Evolutionary conservation across 1,284 basidiomycete species (phyloP).

Genomic region (Irpex sp.): DNA sequence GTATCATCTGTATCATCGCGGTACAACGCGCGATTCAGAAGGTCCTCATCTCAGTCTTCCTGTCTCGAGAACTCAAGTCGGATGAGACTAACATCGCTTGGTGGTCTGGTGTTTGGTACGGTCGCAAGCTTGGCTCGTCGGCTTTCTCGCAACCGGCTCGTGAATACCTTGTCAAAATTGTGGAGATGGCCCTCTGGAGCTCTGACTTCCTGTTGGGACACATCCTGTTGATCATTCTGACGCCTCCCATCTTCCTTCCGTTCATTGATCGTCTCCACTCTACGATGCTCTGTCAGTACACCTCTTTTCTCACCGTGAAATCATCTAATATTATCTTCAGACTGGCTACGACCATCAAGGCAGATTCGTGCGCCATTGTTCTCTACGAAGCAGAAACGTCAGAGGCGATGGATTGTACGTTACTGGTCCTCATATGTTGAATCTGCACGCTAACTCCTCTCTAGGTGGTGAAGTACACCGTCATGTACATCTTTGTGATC

Average conservation of each 20-base stretch:
- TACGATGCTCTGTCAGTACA: constrained; percentile 77
- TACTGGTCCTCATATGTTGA: neutral
- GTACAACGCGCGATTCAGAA: constrained; percentile 93
- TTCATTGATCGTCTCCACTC: constrained; percentile 87
- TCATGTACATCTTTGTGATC: constrained; percentile 82
- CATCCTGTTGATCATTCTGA: constrained; percentile 82
- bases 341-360: constrained; percentile 88
- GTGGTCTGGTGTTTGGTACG: constrained; percentile 99
- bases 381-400: constrained; percentile 89
- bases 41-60: constrained; percentile 88
- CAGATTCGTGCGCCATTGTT: constrained; percentile 95
- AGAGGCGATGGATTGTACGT: constrained; percentile 86
- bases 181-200: constrained; percentile 93
- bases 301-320: constrained; percentile 15
- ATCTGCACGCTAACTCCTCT: constrained; percentile 5
- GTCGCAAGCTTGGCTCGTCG: constrained; percentile 81
- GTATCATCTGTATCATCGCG: constrained; percentile 80
- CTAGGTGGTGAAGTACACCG: constrained; percentile 76
- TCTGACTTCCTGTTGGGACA: constrained; percentile 87
- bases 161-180: constrained; percentile 96
- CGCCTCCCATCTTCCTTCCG: constrained; percentile 82
- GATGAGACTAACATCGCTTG: constrained; percentile 96
- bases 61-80: constrained; percentile 94
- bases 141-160: constrained; percentile 92
- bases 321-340: constrained; percentile 32